Percentiles rank a stretch among this genome's conserved stretches.
These are phyloP conservation scores for Holtermanniella nyarrowii DNA, from an alignment of 768 basidiomycete species.

Conservation along the genomic window DNA sequence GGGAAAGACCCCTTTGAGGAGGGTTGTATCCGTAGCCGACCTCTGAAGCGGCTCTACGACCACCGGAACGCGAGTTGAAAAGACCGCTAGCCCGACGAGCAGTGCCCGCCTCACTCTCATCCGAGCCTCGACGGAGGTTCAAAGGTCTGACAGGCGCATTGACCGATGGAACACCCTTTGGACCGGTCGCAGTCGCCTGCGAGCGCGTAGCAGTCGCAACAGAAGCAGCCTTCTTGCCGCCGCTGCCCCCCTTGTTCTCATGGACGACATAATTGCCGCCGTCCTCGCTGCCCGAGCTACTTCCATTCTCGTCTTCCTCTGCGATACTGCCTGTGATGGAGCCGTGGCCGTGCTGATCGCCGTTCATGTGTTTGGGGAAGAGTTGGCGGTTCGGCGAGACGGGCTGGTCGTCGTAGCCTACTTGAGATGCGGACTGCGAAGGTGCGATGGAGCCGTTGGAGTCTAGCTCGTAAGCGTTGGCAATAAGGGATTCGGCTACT, in stretches of 20 bases:
- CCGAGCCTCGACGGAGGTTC: constrained; percentile 6
- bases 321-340: constrained; percentile 38
- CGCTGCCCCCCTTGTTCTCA: constrained; percentile 28
- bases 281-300: constrained; percentile 27
- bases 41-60: constrained; percentile 34
- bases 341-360: constrained; percentile 10
- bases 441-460: constrained; percentile 40
- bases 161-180: constrained; percentile 29
- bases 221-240: constrained; percentile 3
- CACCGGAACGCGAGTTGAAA: constrained; percentile 12
- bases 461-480: constrained; percentile 38
- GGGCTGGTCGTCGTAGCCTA: constrained; percentile 19
- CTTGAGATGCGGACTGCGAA: constrained; percentile 39
- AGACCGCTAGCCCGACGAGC: constrained; percentile 10
- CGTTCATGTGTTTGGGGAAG: constrained; percentile 16
- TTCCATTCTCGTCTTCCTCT: constrained; percentile 37
- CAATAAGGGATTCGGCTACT: constrained; percentile 13
- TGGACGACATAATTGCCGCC: constrained; percentile 32
- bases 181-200: constrained; percentile 1
- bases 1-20: constrained; percentile 18
- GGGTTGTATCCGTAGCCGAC: constrained; percentile 32
- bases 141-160: constrained; percentile 16
- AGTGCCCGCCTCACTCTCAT: constrained; percentile 2
- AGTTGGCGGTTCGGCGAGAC: constrained; percentile 1
- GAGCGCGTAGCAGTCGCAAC: background rate